Evolutionary conservation across 78 protist genomes (phyloP).

Genomic region (Dictyostelium purpureum): DNA sequence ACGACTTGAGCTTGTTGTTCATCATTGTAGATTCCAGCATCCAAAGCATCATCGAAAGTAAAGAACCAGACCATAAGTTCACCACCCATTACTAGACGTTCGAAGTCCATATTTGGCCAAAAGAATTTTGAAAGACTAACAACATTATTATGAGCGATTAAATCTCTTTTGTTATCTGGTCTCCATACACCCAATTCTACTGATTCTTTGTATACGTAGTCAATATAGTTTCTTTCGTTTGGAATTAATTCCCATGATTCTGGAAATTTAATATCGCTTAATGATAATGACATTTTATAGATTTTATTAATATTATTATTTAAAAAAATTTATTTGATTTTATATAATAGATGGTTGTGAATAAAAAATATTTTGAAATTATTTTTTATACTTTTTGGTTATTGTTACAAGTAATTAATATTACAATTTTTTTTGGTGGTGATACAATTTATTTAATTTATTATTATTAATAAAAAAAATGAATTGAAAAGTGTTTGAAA

Average conservation of each 20-base stretch:
- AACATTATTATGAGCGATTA: constrained; percentile 55
- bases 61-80: constrained; percentile 72
- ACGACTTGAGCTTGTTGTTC: constrained; percentile 17
- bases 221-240: constrained; percentile 33
- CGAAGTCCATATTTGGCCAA: constrained; percentile 71
- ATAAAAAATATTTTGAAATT: neutral
- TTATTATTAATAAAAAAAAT: too few relatives aligned
- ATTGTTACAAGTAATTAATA: neutral
- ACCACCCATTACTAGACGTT: constrained; percentile 68
- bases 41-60: constrained; percentile 60
- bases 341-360: neutral
- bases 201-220: constrained; percentile 44
- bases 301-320: constrained; percentile 4
- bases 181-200: constrained; percentile 66
- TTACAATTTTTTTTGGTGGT: too few relatives aligned
- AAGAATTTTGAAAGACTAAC: constrained; percentile 39
- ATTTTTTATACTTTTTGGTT: neutral
- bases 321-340: neutral
- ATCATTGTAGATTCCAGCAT: constrained; percentile 51
- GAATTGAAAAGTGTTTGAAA: too few relatives aligned
- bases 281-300: constrained; percentile 50
- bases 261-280: constrained; percentile 69
- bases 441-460: too few relatives aligned
- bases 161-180: constrained; percentile 48
- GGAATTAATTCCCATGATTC: constrained; percentile 36